Evolutionary conservation across 768 basidiomycete genomes (phyloP).

Genomic region (Gloeophyllum trabeum): DNA sequence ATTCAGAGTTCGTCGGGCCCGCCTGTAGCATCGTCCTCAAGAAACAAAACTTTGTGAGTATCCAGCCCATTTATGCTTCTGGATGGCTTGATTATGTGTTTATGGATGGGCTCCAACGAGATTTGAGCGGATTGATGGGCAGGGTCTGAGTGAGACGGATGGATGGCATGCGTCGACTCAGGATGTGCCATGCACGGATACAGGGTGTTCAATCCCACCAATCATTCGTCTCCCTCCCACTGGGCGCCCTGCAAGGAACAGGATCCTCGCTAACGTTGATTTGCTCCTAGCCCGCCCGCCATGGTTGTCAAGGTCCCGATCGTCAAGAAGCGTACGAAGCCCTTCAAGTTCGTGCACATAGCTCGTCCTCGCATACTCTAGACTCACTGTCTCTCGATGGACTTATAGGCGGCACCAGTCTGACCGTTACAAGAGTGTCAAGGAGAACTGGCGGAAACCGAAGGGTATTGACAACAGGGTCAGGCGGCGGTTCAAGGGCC

Average conservation of each 20-base stretch:
- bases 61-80: constrained; percentile 9
- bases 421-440: constrained; percentile 93
- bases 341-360: constrained; percentile 77
- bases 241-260: no score
- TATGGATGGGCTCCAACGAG: constrained; percentile 1
- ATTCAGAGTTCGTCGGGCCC: no score
- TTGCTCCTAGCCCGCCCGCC: constrained; percentile 19
- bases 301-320: constrained; percentile 52
- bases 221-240: no score
- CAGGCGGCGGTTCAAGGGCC: constrained; percentile 90
- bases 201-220: no score
- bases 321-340: constrained; percentile 95
- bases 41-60: constrained; percentile 44
- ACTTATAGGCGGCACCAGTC: constrained; percentile 94
- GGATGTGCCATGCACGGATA: no score
- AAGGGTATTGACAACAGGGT: constrained; percentile 99
- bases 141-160: neutral
- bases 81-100: neutral
- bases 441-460: constrained; percentile 99
- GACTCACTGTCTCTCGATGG: constrained; percentile 4
- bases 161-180: neutral
- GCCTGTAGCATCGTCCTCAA: constrained; percentile 21
- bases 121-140: neutral
- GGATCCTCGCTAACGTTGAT: no score
- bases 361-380: neutral